These are phyloP conservation scores for Pleurotus tuber-regium DNA, from an alignment of 768 basidiomycete genomes.

Conservation along the genomic window DNA sequence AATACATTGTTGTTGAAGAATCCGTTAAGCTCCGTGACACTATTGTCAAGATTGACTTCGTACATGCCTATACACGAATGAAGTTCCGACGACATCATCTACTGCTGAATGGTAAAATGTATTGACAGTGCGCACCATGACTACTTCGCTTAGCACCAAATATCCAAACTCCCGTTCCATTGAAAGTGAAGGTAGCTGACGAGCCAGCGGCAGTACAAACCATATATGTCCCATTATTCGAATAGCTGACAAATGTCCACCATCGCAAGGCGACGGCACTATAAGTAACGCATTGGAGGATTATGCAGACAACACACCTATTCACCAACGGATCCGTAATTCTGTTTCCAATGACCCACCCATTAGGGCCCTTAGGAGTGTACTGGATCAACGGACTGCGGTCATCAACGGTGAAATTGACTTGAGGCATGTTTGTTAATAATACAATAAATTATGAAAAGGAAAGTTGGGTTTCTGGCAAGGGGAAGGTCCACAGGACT, in stretches of 20 bases:
- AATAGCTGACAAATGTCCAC: conserved; percentile 1
- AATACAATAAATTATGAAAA: no score
- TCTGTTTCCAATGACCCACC: conserved; percentile 3
- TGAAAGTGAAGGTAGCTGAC: conserved; percentile 9
- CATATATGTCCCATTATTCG: conserved; percentile 10
- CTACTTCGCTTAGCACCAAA: conserved; percentile 1
- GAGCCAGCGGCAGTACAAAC: not conserved
- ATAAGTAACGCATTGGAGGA: no score
- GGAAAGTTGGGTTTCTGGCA: no score
- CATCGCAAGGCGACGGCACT: no score
- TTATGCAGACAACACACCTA: no score
- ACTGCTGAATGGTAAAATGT: no score
- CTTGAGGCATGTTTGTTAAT: no score
- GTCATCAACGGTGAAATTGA: conserved; percentile 10
- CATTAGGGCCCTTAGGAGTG: not conserved
- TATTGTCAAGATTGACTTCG: conserved; percentile 8
- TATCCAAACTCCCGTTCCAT: conserved; percentile 9
- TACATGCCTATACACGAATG: conserved; percentile 6
- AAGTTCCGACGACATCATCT: no score
- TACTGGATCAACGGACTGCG: conserved; percentile 8
- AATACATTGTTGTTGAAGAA: not conserved
- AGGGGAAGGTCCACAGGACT: no score
- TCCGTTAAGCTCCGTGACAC: not conserved
- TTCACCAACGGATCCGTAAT: not conserved
- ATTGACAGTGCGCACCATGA: not conserved